These are phyloP conservation scores for Ascochyta lentis DNA, from an alignment of 2,329 filamentous ascomycete species.

Conservation along the genomic window DNA sequence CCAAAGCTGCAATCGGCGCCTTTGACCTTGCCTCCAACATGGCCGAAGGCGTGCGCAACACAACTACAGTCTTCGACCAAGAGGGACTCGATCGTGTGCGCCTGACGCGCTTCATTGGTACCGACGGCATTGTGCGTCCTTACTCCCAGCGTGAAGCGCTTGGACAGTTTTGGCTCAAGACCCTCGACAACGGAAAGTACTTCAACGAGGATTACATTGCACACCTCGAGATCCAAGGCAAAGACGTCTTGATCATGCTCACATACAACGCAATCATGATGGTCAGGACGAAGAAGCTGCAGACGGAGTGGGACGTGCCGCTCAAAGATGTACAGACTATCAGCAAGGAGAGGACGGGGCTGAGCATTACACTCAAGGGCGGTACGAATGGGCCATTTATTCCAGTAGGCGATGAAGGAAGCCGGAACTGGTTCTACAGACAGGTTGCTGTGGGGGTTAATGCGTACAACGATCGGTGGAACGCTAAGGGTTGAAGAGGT, in stretches of 20 bases:
- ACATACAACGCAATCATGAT: conserved; percentile 78
- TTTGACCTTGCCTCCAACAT: conserved; percentile 97
- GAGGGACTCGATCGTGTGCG: conserved; percentile 93
- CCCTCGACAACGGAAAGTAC: conserved; percentile 94
- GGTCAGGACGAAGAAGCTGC: conserved; percentile 83
- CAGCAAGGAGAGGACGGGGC: conserved; percentile 91
- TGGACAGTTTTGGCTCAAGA: conserved; percentile 98
- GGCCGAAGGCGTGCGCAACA: conserved; percentile 96
- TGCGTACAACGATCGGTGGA: conserved; percentile 72
- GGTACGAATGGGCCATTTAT: conserved; percentile 95
- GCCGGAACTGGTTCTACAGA: conserved; percentile 69
- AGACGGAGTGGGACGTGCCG: conserved; percentile 93
- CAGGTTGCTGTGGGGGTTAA: conserved; percentile 72
- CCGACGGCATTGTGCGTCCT: conserved; percentile 90
- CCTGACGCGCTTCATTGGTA: conserved; percentile 88
- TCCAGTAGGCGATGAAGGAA: conserved; percentile 86
- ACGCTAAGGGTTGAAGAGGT: conserved; percentile 59
- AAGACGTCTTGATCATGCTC: conserved; percentile 80
- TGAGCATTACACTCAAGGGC: conserved; percentile 86
- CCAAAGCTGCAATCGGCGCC: conserved; percentile 94
- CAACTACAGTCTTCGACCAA: conserved; percentile 96
- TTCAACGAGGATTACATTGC: conserved; percentile 98
- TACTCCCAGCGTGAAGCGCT: conserved; percentile 95
- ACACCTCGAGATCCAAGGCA: conserved; percentile 86
- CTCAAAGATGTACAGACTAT: conserved; percentile 97